phyloP scores from a whole-genome alignment of 148 eudicot genomes.

The Hydrangea macrophylla region DNA sequence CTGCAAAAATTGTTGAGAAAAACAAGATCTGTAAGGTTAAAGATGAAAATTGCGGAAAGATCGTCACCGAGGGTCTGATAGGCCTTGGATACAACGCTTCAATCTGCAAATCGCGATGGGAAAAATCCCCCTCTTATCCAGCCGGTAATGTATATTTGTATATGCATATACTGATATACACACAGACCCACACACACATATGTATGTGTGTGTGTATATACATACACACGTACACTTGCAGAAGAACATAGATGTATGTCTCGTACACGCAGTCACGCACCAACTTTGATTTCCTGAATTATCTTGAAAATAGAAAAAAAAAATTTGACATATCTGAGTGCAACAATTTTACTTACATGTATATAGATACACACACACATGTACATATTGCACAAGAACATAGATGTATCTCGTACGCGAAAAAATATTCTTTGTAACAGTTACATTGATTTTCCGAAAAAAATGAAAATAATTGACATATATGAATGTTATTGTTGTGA shows the following conservation, averaged over 20 bases:
- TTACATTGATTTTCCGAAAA: no score
- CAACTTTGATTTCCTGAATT: neutral
- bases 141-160: conserved; percentile 47
- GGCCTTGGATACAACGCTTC: conserved; percentile 66
- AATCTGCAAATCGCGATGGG: conserved; percentile 88
- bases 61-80: conserved; percentile 56
- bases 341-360: no score
- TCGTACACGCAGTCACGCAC: no score
- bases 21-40: conserved; percentile 57
- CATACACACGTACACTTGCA: no score
- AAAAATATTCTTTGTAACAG: no score
- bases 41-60: conserved; percentile 48
- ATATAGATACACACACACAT: no score
- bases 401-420: no score
- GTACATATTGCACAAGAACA: no score
- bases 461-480: no score
- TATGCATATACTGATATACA: neutral
- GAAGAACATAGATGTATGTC: no score
- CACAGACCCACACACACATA: no score
- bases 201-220: neutral
- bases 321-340: no score
- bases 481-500: neutral
- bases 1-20: conserved; percentile 62
- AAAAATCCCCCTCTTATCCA: conserved; percentile 64
- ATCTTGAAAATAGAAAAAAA: conserved; percentile 5